phyloP scores from a whole-genome alignment of 169 alveolate species.

The Plasmodium berghei region DNA sequence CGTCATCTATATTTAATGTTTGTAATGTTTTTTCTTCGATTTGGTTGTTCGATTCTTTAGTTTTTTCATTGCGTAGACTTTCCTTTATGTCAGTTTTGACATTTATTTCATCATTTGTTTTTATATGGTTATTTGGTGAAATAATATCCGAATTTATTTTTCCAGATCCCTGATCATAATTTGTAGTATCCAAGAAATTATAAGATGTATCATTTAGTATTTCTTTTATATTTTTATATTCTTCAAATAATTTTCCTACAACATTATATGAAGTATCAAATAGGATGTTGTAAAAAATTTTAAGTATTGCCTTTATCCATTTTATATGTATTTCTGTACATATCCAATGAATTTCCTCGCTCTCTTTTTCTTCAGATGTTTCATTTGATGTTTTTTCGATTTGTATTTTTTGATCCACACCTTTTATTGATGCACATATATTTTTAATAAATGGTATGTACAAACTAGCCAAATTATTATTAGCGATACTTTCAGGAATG shows the following conservation, averaged over 20 bases:
- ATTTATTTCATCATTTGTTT: too few species aligned
- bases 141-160: too few species aligned
- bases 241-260: constrained; percentile 44
- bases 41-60: too few species aligned
- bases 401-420: neutral
- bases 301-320: constrained; percentile 49
- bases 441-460: constrained; percentile 21
- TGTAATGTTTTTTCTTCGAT: too few species aligned
- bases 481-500: neutral
- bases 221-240: constrained; percentile 50
- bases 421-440: constrained; percentile 40
- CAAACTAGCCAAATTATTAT: neutral
- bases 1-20: too few species aligned
- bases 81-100: too few species aligned
- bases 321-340: constrained; percentile 19
- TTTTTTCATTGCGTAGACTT: too few species aligned
- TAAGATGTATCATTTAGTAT: constrained; percentile 31
- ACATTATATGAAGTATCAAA: constrained; percentile 50
- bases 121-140: too few species aligned
- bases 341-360: constrained; percentile 1
- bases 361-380: too few species aligned
- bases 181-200: constrained; percentile 12
- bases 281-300: constrained; percentile 52
- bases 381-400: too few species aligned
- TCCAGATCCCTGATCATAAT: neutral